Percentiles rank a stretch among this genome's conserved stretches.
These are phyloP conservation scores for Pichia ethanolica DNA, from an alignment of 805 yeast species.

Conservation along the genomic window DNA sequence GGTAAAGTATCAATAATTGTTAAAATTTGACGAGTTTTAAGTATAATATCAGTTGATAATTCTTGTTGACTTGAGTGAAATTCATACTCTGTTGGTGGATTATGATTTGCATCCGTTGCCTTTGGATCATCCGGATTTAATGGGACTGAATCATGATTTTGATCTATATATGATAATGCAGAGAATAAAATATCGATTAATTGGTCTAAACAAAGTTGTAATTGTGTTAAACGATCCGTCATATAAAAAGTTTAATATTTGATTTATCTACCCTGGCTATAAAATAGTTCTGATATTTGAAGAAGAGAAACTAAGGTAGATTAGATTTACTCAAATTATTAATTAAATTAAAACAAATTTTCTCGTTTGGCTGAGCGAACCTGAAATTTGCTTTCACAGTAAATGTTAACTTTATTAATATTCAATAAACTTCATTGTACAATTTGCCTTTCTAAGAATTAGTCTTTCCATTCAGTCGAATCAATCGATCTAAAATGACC, in stretches of 20 bases:
- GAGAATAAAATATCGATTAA: slow-evolving; percentile 75
- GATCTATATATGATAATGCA: slow-evolving; percentile 71
- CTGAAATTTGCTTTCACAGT: too few species aligned
- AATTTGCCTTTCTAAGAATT: too few species aligned
- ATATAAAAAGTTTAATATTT: slow-evolving; percentile 24
- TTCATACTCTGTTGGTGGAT: slow-evolving; percentile 30
- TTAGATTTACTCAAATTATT: too few species aligned
- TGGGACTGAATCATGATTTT: slow-evolving; percentile 57
- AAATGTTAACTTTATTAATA: too few species aligned
- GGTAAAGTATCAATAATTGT: slow-evolving; percentile 85
- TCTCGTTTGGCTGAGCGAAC: too few species aligned
- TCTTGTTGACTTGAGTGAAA: slow-evolving; percentile 54
- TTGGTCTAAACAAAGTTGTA: slow-evolving; percentile 82
- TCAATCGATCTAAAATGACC: too few species aligned
- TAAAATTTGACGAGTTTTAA: slow-evolving; percentile 80
- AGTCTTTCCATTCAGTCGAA: too few species aligned
- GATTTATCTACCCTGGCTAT: background rate
- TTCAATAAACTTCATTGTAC: too few species aligned
- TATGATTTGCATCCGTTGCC: slow-evolving; percentile 55
- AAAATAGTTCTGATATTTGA: background rate
- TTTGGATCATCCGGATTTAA: slow-evolving; percentile 43
- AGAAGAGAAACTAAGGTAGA: too few species aligned
- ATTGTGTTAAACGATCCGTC: slow-evolving; percentile 86
- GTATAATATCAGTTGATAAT: slow-evolving; percentile 73
- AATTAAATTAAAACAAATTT: too few species aligned